phyloP scores from a whole-genome alignment of 1,284 basidiomycete genomes.

The Rhodotorula sp. region DNA sequence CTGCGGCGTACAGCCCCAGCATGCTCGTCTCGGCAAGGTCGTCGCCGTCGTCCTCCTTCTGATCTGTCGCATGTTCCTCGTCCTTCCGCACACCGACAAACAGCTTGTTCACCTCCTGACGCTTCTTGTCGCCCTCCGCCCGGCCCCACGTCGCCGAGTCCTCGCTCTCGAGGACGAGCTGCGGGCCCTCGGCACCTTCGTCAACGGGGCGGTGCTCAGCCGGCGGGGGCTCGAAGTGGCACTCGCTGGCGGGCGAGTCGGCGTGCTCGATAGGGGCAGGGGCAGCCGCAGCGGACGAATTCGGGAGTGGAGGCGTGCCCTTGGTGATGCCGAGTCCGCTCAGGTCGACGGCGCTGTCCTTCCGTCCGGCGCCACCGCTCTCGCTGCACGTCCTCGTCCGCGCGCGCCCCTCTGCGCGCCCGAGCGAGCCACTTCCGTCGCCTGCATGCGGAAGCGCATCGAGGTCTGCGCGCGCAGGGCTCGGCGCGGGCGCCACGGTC shows the following conservation, averaged over 20 bases:
- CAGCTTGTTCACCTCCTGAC: slow-evolving; percentile 45
- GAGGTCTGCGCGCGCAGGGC: background rate
- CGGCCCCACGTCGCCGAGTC: slow-evolving; percentile 28
- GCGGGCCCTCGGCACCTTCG: slow-evolving; percentile 1
- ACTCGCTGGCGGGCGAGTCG: slow-evolving; percentile 8
- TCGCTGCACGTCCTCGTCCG: background rate
- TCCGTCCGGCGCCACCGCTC: background rate
- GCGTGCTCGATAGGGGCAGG: background rate
- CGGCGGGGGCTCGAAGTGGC: slow-evolving; percentile 26
- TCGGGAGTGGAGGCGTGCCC: slow-evolving; percentile 23
- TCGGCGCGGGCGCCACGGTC: background rate
- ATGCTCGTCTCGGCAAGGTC: slow-evolving; percentile 54
- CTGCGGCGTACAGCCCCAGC: slow-evolving; percentile 1
- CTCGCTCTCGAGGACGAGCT: slow-evolving; percentile 19
- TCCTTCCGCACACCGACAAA: slow-evolving; percentile 21
- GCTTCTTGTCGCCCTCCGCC: background rate
- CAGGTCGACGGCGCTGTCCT: slow-evolving; percentile 2
- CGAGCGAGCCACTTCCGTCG: slow-evolving; percentile 11
- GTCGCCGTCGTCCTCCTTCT: slow-evolving; percentile 32
- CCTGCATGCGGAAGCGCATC: slow-evolving; percentile 15
- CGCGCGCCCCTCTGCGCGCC: background rate
- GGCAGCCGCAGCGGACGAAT: background rate
- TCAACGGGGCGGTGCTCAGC: background rate
- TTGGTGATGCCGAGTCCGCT: slow-evolving; percentile 35
- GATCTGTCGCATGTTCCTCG: background rate